Percentiles rank a stretch among this genome's conserved stretches.
Evolutionary conservation across 495 filamentous ascomycete genomes (phyloP).

Genomic region (Daldinia decipiens): DNA sequence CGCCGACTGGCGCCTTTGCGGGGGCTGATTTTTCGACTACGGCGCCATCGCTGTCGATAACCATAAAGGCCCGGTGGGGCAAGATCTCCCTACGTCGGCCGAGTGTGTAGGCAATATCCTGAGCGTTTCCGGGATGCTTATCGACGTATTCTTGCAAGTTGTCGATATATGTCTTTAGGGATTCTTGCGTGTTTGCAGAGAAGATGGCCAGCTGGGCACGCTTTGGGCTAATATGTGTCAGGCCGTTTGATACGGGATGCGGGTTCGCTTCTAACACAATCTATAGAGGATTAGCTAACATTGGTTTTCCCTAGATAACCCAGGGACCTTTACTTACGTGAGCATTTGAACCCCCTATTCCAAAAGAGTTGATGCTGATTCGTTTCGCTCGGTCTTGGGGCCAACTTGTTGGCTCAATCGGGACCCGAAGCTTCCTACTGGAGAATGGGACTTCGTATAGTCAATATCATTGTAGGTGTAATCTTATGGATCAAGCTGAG

Average conservation of each 20-base stretch:
- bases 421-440: slow-evolving; percentile 47
- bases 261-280: background rate
- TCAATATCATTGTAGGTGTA: background rate
- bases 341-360: slow-evolving; percentile 63
- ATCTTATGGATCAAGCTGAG: background rate
- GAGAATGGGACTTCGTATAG: slow-evolving; percentile 37
- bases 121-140: slow-evolving; percentile 14
- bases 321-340: slow-evolving; percentile 45
- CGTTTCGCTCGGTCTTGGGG: slow-evolving; percentile 36
- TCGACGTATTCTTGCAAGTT: slow-evolving; percentile 7
- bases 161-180: background rate
- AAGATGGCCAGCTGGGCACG: background rate
- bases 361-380: slow-evolving; percentile 47
- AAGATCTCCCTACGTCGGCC: slow-evolving; percentile 35
- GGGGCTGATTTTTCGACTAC: background rate
- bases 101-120: slow-evolving; percentile 38
- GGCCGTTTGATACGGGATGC: background rate
- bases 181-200: background rate
- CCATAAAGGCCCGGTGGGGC: slow-evolving; percentile 31
- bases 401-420: slow-evolving; percentile 44
- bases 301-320: background rate
- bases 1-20: background rate
- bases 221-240: background rate
- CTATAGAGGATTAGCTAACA: background rate
- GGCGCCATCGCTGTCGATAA: background rate